Evolutionary conservation across 192 early-diverging fungal species (phyloP).

Genomic region (Funneliformis mosseae): DNA sequence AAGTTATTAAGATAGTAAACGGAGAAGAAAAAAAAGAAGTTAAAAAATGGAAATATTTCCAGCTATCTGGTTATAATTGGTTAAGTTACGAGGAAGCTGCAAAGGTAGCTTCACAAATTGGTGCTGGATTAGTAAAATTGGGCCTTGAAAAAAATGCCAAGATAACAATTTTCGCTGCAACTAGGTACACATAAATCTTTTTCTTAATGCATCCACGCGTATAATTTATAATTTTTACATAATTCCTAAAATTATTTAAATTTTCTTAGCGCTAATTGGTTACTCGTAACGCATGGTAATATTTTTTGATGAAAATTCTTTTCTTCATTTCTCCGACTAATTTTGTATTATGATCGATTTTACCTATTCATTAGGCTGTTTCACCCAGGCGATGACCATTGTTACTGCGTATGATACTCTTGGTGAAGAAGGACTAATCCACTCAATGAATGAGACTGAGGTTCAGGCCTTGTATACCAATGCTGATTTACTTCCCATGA

Average conservation of each 20-base stretch:
- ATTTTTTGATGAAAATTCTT: neutral
- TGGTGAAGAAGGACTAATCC: conserved; percentile 80
- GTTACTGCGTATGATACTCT: conserved; percentile 86
- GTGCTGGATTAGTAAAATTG: conserved; percentile 73
- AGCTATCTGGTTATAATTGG: conserved; percentile 80
- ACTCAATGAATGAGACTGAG: conserved; percentile 83
- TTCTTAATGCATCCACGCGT: neutral
- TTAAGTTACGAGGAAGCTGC: conserved; percentile 75
- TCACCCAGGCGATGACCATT: conserved; percentile 71
- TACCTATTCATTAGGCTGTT: conserved; percentile 69
- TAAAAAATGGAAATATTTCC: conserved; percentile 85
- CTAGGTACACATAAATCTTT: conserved; percentile 50
- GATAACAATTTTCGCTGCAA: conserved; percentile 71
- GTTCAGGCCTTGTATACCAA: conserved; percentile 73
- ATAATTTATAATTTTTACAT: neutral
- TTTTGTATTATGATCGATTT: conserved; percentile 46
- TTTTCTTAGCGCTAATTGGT: conserved; percentile 38
- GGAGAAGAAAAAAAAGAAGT: conserved; percentile 63
- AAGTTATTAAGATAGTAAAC: conserved; percentile 59
- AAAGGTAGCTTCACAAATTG: conserved; percentile 56
- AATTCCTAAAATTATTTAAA: neutral
- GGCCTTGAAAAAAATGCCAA: conserved; percentile 52
- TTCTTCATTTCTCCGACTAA: neutral
- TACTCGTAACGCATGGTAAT: conserved; percentile 39
- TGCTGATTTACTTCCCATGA: conserved; percentile 66